Conservation (phyloP, 805 yeast genomes). For the Dipodascopsis uninucleata region DNA sequence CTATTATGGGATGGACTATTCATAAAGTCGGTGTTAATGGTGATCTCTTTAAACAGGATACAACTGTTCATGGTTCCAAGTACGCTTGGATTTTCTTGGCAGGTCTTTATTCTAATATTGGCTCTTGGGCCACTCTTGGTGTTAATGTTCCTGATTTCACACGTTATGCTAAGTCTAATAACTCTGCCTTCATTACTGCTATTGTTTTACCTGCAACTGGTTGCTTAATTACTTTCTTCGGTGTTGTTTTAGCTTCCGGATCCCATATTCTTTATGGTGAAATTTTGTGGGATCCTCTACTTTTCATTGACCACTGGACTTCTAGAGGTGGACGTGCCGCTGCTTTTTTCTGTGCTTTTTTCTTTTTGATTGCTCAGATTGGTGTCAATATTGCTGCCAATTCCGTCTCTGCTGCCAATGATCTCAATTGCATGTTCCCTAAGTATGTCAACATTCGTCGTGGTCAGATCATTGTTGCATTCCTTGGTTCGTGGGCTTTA, state of each 20-base stretch:
- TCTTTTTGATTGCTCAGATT: constrained; percentile 65
- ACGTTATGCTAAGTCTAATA: constrained; percentile 44
- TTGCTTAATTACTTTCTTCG: constrained; percentile 21
- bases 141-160: constrained; percentile 29
- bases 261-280: constrained; percentile 23
- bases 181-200: constrained; percentile 10
- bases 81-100: constrained; percentile 14
- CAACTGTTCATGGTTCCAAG: constrained; percentile 10
- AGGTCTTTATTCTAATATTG: constrained; percentile 13
- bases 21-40: constrained; percentile 30
- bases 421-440: constrained; percentile 40
- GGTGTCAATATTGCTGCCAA: constrained; percentile 64
- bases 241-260: constrained; percentile 26
- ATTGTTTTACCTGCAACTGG: constrained; percentile 19
- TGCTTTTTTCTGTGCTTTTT: constrained; percentile 23
- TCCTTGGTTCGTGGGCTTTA: constrained; percentile 37
- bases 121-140: constrained; percentile 10
- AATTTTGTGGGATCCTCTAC: constrained; percentile 27
- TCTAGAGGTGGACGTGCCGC: constrained; percentile 28
- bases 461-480: constrained; percentile 44
- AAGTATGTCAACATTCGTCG: constrained; percentile 59
- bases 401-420: constrained; percentile 43
- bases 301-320: constrained; percentile 21
- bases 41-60: constrained; percentile 8
- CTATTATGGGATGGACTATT: constrained; percentile 72